phyloP scores from a whole-genome alignment of 2,329 filamentous ascomycete species.

The Calycina herbarum region DNA sequence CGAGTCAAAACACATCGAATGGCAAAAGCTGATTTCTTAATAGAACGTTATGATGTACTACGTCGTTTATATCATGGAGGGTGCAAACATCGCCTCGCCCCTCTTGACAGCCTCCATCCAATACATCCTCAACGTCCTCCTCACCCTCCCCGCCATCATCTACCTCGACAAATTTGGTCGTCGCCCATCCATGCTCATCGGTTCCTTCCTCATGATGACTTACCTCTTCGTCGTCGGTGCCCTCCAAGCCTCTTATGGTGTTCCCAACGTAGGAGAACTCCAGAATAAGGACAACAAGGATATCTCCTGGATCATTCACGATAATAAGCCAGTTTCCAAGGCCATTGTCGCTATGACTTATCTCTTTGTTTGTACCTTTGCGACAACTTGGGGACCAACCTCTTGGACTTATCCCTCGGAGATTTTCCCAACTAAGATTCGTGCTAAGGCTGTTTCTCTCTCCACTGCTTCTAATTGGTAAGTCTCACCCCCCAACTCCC shows the following conservation, averaged over 20 bases:
- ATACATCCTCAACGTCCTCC: slow-evolving; percentile 76
- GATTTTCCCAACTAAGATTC: slow-evolving; percentile 67
- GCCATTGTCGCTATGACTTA: slow-evolving; percentile 71
- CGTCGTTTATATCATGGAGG: slow-evolving; percentile 71
- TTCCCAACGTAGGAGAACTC: slow-evolving; percentile 45
- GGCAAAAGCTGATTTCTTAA: neutral
- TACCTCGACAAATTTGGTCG: slow-evolving; percentile 77
- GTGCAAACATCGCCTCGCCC: slow-evolving; percentile 54
- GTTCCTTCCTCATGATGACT: slow-evolving; percentile 62
- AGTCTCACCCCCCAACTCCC: neutral
- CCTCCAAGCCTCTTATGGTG: slow-evolving; percentile 60
- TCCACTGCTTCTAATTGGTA: slow-evolving; percentile 74
- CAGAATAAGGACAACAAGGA: slow-evolving; percentile 44
- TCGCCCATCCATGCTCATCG: slow-evolving; percentile 63
- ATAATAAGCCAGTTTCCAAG: slow-evolving; percentile 54
- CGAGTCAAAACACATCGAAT: neutral
- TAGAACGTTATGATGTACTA: slow-evolving; percentile 70
- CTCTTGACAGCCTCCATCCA: slow-evolving; percentile 68
- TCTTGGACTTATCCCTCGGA: slow-evolving; percentile 62
- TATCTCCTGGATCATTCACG: slow-evolving; percentile 58
- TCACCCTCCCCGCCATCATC: slow-evolving; percentile 74
- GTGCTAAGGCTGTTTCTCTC: slow-evolving; percentile 72
- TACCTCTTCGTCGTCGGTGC: slow-evolving; percentile 64
- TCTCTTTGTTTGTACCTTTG: slow-evolving; percentile 70
- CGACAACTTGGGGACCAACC: slow-evolving; percentile 55